Evolutionary conservation across 176 grass and related monocot genomes (phyloP).

Genomic region (Dactylis glomerata): DNA sequence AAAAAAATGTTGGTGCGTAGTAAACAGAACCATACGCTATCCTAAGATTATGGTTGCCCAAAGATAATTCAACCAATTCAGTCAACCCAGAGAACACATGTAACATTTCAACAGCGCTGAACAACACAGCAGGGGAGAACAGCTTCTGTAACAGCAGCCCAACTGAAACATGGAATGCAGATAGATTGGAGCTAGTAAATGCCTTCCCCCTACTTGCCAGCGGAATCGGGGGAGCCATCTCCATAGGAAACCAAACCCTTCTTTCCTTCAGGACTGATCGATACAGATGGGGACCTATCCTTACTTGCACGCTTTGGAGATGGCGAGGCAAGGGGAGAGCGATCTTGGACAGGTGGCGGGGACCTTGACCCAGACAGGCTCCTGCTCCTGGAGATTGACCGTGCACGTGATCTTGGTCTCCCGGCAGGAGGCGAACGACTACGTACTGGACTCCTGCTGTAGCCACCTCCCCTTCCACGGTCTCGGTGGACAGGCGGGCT

Average conservation of each 20-base stretch:
- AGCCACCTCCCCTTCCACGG: constrained; percentile 54
- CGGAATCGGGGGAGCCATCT: constrained; percentile 76
- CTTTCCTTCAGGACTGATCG: constrained; percentile 72
- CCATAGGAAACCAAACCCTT: constrained; percentile 93
- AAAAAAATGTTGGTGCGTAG: neutral
- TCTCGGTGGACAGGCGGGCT: constrained; percentile 55
- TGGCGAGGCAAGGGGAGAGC: constrained; percentile 53
- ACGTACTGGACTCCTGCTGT: constrained; percentile 61
- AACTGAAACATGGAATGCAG: neutral
- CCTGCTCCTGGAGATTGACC: constrained; percentile 67
- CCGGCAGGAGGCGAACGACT: constrained; percentile 58
- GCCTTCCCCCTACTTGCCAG: constrained; percentile 39
- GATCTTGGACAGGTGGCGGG: constrained; percentile 33
- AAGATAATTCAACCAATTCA: constrained; percentile 7
- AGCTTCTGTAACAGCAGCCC: neutral
- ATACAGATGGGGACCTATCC: constrained; percentile 55
- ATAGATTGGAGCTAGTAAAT: neutral
- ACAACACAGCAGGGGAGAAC: constrained; percentile 4
- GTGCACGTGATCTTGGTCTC: constrained; percentile 44
- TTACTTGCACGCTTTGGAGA: constrained; percentile 52
- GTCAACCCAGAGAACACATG: constrained; percentile 4
- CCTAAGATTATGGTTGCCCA: constrained; percentile 3
- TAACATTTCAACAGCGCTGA: constrained; percentile 17
- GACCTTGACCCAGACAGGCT: constrained; percentile 68
- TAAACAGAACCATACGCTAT: constrained; percentile 17